These are phyloP conservation scores for Umbilicaria muhlenbergii DNA, from an alignment of 495 filamentous ascomycete genomes.

Conservation along the genomic window DNA sequence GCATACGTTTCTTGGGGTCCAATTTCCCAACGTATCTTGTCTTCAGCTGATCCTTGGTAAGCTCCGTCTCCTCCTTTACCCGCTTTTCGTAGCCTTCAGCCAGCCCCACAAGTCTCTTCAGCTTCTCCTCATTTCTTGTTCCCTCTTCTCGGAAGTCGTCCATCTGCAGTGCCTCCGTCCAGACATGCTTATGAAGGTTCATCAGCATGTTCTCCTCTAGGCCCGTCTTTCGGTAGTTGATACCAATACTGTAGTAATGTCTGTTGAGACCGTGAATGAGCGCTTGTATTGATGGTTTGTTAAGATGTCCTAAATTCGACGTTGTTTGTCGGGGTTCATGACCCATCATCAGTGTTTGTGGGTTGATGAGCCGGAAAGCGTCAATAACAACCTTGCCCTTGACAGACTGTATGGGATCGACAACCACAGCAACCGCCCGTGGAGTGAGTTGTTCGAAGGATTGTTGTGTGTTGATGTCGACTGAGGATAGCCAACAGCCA, in stretches of 20 bases:
- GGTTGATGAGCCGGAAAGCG: constrained; percentile 97
- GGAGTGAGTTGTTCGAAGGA: constrained; percentile 96
- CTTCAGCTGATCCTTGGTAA: constrained; percentile 95
- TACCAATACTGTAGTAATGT: constrained; percentile 97
- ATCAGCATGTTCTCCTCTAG: constrained; percentile 99
- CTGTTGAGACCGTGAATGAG: constrained; percentile 95
- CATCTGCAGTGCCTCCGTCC: constrained; percentile 97
- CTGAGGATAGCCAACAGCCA: constrained; percentile 95
- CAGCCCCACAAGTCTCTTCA: constrained; percentile 74
- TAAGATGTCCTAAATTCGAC: constrained; percentile 91
- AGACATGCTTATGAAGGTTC: constrained; percentile 98
- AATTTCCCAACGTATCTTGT: constrained; percentile 98
- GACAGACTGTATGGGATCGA: constrained; percentile 97
- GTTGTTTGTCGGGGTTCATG: constrained; percentile 98
- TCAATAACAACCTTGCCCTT: constrained; percentile 99
- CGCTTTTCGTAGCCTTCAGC: constrained; percentile 97
- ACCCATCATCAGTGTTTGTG: constrained; percentile 94
- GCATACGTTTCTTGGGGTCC: constrained; percentile 89
- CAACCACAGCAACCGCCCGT: constrained; percentile 90
- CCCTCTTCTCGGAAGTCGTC: constrained; percentile 83
- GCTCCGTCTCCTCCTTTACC: constrained; percentile 92
- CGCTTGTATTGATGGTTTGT: constrained; percentile 98
- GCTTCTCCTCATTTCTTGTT: constrained; percentile 63
- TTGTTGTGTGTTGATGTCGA: constrained; percentile 99
- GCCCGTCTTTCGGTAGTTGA: constrained; percentile 95